Evolutionary conservation across 2,329 filamentous ascomycete genomes (phyloP).

Genomic region (Chrysoporthe deuterocubensis): DNA sequence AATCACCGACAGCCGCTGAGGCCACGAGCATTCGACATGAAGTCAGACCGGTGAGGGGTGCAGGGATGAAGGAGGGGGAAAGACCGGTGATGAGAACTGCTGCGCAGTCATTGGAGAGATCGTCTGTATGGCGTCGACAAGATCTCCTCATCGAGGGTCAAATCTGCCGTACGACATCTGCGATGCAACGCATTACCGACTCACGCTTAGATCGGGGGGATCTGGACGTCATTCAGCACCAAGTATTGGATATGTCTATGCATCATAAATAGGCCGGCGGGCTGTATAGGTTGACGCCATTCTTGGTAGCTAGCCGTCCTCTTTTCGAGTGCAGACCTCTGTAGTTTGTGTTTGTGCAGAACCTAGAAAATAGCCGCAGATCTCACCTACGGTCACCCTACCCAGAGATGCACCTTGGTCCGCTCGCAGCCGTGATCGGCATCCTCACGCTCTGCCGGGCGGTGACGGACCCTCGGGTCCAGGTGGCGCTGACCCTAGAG

Average conservation of each 20-base stretch:
- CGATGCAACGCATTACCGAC: background rate
- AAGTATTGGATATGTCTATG: background rate
- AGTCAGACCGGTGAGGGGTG: background rate
- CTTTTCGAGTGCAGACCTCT: background rate
- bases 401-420: constrained; percentile 9
- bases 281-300: too few species aligned
- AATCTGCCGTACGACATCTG: background rate
- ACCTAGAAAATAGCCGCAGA: background rate
- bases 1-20: background rate
- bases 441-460: background rate
- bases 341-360: background rate
- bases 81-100: background rate
- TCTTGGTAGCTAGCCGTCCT: background rate
- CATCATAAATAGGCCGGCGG: background rate
- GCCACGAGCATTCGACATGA: background rate
- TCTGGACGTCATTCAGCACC: background rate
- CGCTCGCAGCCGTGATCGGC: background rate
- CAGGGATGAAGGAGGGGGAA: background rate
- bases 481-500: constrained; percentile 21
- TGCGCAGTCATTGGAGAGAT: background rate
- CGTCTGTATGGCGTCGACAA: background rate
- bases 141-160: background rate
- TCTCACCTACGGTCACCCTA: background rate
- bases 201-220: background rate
- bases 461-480: constrained; percentile 17